Percentiles rank a stretch among this genome's conserved stretches.
phyloP scores from a whole-genome alignment of 2,329 filamentous ascomycete species.

The Aspergillus sp. region DNA sequence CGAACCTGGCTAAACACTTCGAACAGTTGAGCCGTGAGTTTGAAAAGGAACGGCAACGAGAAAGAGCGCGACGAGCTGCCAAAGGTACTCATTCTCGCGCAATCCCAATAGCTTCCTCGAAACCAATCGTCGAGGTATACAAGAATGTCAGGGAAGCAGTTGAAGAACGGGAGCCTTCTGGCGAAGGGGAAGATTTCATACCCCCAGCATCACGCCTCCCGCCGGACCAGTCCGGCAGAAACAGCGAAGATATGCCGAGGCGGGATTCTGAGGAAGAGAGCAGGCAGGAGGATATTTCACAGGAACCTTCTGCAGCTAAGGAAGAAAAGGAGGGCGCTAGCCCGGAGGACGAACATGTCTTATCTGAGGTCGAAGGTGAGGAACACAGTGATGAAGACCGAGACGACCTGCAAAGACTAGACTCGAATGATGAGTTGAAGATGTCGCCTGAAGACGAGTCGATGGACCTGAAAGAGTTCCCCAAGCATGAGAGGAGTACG shows the following conservation, averaged over 20 bases:
- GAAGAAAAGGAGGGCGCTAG: conserved; percentile 47
- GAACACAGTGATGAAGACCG: conserved; percentile 72
- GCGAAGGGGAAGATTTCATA: conserved; percentile 58
- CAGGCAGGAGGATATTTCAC: conserved; percentile 37
- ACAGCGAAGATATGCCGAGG: conserved; percentile 30
- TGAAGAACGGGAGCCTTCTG: conserved; percentile 69
- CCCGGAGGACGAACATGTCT: conserved; percentile 52
- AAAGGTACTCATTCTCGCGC: conserved; percentile 75
- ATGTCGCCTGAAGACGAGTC: conserved; percentile 56
- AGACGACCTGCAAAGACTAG: conserved; percentile 67
- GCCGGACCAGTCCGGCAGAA: conserved; percentile 36
- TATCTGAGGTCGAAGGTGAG: conserved; percentile 68
- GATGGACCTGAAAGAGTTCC: conserved; percentile 70
- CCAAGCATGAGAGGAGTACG: conserved; percentile 89
- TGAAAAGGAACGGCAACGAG: conserved; percentile 86
- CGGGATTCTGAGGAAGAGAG: conserved; percentile 28
- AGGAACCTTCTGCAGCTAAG: conserved; percentile 37
- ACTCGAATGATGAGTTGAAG: conserved; percentile 56
- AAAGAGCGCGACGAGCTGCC: conserved; percentile 76
- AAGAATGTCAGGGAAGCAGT: conserved; percentile 92
- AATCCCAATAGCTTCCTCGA: conserved; percentile 88
- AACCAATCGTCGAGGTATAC: conserved; percentile 94
- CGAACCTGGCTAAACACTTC: conserved; percentile 90
- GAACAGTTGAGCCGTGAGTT: conserved; percentile 96
- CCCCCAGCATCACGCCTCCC: conserved; percentile 28